Percentiles rank a stretch among this genome's conserved stretches.
Evolutionary conservation across 148 eudicot genomes (phyloP).

Genomic region (Vaccinium macrocarpon): DNA sequence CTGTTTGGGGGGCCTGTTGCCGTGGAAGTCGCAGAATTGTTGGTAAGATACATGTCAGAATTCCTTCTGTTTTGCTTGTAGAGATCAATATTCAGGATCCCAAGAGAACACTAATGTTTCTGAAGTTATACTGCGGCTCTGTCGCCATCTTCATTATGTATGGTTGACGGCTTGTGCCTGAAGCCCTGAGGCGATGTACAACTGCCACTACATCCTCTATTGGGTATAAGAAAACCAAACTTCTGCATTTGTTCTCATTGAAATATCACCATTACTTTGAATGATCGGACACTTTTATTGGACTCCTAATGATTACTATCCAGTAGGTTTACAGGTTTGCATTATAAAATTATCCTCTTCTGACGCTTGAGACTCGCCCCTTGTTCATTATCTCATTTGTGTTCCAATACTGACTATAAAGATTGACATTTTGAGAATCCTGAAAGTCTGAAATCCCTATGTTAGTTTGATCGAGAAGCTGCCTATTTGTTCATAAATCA

Average conservation of each 20-base stretch:
- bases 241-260: not conserved
- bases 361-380: not conserved
- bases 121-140: not conserved
- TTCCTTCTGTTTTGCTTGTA: conserved; percentile 9
- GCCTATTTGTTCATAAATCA: not conserved
- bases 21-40: conserved; percentile 42
- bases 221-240: not conserved
- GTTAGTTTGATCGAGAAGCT: not conserved
- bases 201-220: not conserved
- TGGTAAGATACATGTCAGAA: conserved; percentile 49
- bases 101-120: not conserved
- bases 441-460: not conserved
- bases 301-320: not conserved
- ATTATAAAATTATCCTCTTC: not conserved
- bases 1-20: conserved; percentile 69
- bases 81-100: not conserved
- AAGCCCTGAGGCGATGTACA: not conserved
- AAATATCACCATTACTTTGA: not conserved
- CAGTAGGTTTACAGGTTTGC: not conserved
- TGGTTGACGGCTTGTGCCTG: not conserved
- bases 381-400: not conserved
- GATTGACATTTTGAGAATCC: not conserved
- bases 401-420: not conserved
- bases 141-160: not conserved
- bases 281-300: not conserved